phyloP scores from a whole-genome alignment of 768 basidiomycete species.

The Phaeotremella fagi region DNA sequence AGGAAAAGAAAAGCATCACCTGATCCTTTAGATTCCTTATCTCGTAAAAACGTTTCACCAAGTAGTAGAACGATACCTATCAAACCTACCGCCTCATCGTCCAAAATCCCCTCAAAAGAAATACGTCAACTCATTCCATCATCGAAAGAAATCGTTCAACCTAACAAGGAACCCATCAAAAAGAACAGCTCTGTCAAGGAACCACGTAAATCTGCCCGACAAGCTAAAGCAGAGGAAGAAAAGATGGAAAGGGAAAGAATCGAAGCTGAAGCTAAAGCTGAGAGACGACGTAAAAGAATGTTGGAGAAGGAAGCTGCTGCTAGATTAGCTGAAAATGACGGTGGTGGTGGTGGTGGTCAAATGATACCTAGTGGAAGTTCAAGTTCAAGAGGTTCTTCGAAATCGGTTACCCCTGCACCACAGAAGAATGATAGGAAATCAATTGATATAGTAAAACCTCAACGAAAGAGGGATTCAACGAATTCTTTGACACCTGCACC shows the following conservation, averaged over 20 bases:
- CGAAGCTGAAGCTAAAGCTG: conserved; percentile 23
- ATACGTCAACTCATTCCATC: not conserved
- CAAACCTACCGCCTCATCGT: not conserved
- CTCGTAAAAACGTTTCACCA: not conserved
- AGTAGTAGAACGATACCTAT: not conserved
- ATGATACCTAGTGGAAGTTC: too few relatives aligned
- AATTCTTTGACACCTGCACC: too few relatives aligned
- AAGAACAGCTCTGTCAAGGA: not conserved
- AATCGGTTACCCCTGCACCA: too few relatives aligned
- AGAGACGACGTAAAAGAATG: conserved; percentile 19
- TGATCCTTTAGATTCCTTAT: not conserved
- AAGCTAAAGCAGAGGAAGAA: conserved; percentile 4
- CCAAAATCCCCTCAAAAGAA: not conserved
- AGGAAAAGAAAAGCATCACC: not conserved
- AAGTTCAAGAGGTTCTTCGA: too few relatives aligned
- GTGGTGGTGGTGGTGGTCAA: too few relatives aligned
- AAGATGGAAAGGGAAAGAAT: conserved; percentile 15
- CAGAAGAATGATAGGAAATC: too few relatives aligned
- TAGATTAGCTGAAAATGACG: too few relatives aligned
- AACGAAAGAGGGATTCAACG: too few relatives aligned
- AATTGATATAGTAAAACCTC: too few relatives aligned
- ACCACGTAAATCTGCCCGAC: not conserved
- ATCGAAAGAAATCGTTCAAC: not conserved
- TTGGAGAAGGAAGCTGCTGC: conserved; percentile 27
- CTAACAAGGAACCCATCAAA: not conserved